phyloP scores from a whole-genome alignment of 2,329 filamentous ascomycete genomes.

The Aspergillus pseudoterreus region DNA sequence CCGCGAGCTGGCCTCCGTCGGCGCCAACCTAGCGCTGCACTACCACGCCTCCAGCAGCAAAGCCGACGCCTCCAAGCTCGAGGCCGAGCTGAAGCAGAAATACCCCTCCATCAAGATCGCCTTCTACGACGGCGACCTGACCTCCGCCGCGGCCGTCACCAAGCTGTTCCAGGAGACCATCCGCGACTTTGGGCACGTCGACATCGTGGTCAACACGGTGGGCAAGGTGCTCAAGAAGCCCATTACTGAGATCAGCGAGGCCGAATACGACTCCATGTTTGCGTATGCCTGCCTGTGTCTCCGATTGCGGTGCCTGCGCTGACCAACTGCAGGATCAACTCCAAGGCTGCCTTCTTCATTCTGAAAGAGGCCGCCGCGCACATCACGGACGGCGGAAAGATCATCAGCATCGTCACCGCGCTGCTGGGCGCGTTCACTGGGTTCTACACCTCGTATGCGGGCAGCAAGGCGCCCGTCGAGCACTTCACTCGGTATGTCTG shows the following conservation, averaged over 20 bases:
- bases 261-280: conserved; percentile 49
- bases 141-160: conserved; percentile 37
- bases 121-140: conserved; percentile 45
- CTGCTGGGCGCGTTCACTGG: conserved; percentile 47
- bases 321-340: conserved; percentile 37
- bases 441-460: conserved; percentile 46
- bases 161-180: conserved; percentile 40
- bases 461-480: conserved; percentile 58
- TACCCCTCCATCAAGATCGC: conserved; percentile 31
- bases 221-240: conserved; percentile 50
- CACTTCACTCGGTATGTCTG: conserved; percentile 51
- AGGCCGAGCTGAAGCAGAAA: conserved; percentile 33
- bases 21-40: conserved; percentile 38
- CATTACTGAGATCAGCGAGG: conserved; percentile 42
- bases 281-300: conserved; percentile 28
- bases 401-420: conserved; percentile 46
- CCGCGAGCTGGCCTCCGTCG: conserved; percentile 31
- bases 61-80: conserved; percentile 33
- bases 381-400: conserved; percentile 45
- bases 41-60: conserved; percentile 42
- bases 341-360: conserved; percentile 46
- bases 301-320: too few relatives aligned
- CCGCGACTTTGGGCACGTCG: conserved; percentile 43
- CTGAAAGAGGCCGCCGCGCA: conserved; percentile 43
- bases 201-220: conserved; percentile 51